Evolutionary conservation across 805 yeast genomes (phyloP).

Genomic region (Brettanomyces custersianus): DNA sequence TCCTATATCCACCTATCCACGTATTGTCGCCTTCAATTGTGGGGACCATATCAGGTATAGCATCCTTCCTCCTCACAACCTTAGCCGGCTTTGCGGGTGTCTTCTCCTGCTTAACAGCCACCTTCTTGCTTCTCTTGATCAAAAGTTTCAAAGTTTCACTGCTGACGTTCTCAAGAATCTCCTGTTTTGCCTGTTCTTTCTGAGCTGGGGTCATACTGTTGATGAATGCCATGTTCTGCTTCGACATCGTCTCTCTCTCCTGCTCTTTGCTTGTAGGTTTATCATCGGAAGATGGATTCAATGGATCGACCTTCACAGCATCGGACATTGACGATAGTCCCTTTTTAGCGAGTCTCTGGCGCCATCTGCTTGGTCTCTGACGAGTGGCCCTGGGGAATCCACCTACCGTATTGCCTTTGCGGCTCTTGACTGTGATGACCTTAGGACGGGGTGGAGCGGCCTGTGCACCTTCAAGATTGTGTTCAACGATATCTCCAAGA

Average conservation of each 20-base stretch:
- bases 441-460: conserved; percentile 21
- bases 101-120: conserved; percentile 22
- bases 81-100: background rate
- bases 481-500: conserved; percentile 67
- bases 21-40: conserved; percentile 27
- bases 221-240: conserved; percentile 60
- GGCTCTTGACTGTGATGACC: conserved; percentile 1
- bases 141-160: conserved; percentile 58
- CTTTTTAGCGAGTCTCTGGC: conserved; percentile 30
- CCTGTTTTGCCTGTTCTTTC: conserved; percentile 53
- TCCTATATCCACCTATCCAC: conserved; percentile 22
- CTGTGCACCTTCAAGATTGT: conserved; percentile 28
- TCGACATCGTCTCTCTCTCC: conserved; percentile 58
- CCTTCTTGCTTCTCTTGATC: conserved; percentile 45
- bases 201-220: conserved; percentile 58
- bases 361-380: conserved; percentile 41
- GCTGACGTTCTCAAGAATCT: conserved; percentile 55
- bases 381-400: conserved; percentile 31
- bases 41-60: conserved; percentile 11
- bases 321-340: conserved; percentile 23
- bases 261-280: conserved; percentile 2
- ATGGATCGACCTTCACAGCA: conserved; percentile 5
- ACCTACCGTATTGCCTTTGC: conserved; percentile 2
- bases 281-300: too few species aligned
- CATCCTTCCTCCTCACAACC: conserved; percentile 10